Evolutionary conservation across 768 basidiomycete genomes (phyloP).

Genomic region (Inosperma sp.): DNA sequence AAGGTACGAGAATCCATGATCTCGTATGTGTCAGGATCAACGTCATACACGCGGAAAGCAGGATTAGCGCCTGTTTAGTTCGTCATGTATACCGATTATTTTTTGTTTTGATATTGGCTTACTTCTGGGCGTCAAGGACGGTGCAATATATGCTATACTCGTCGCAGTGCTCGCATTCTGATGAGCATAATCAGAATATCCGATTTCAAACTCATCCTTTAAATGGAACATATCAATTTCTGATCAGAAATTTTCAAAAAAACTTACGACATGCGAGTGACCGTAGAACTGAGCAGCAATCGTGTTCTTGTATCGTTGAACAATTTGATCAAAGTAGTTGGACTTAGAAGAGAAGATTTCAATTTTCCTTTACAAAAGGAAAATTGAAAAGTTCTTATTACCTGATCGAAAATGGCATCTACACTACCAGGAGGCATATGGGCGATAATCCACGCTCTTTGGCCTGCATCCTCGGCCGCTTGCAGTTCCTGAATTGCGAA

Average conservation of each 20-base stretch:
- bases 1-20: slow-evolving; percentile 55
- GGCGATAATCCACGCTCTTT: slow-evolving; percentile 59
- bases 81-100: background rate
- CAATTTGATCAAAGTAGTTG: slow-evolving; percentile 58
- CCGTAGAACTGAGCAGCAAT: slow-evolving; percentile 62
- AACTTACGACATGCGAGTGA: slow-evolving; percentile 44
- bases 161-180: slow-evolving; percentile 43
- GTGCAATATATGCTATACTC: slow-evolving; percentile 47
- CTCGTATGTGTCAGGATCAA: slow-evolving; percentile 64
- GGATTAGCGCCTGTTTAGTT: slow-evolving; percentile 44
- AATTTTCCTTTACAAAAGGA: background rate
- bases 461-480: slow-evolving; percentile 53
- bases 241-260: background rate
- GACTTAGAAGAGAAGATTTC: slow-evolving; percentile 33
- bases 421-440: slow-evolving; percentile 51
- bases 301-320: slow-evolving; percentile 54
- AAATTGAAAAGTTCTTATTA: slow-evolving; percentile 17
- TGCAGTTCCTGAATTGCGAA: slow-evolving; percentile 54
- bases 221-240: background rate
- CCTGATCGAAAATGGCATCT: slow-evolving; percentile 51
- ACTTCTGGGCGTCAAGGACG: slow-evolving; percentile 57
- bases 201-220: slow-evolving; percentile 56
- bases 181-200: slow-evolving; percentile 50
- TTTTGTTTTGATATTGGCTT: slow-evolving; percentile 13
- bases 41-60: slow-evolving; percentile 55